Evolutionary conservation across 768 basidiomycete species (phyloP).

Genomic region (Rickenella mellea): DNA sequence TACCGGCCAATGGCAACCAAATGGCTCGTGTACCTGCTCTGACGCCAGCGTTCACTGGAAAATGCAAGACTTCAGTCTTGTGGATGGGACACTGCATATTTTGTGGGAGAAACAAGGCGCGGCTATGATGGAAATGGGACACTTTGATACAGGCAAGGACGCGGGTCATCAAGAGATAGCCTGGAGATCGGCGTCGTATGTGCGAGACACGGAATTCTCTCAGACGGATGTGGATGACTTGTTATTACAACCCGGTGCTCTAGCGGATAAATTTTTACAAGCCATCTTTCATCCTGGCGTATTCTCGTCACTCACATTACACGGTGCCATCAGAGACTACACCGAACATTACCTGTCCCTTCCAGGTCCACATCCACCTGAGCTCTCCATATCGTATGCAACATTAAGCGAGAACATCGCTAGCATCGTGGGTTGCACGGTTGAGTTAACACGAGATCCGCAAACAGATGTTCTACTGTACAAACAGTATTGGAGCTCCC

Average conservation of each 20-base stretch:
- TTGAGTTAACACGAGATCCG: constrained; percentile 60
- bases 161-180: constrained; percentile 13
- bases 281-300: constrained; percentile 81
- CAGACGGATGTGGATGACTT: constrained; percentile 85
- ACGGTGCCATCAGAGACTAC: constrained; percentile 78
- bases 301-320: constrained; percentile 77
- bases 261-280: constrained; percentile 72
- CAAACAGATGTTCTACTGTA: constrained; percentile 75
- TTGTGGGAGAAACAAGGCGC: constrained; percentile 79
- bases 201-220: constrained; percentile 67
- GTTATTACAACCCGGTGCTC: constrained; percentile 57
- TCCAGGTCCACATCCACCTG: constrained; percentile 45
- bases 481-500: constrained; percentile 70
- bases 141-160: constrained; percentile 20
- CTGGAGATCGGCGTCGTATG: constrained; percentile 53
- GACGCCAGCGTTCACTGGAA: constrained; percentile 53
- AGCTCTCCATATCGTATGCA: constrained; percentile 52
- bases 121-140: constrained; percentile 52
- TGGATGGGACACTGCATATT: constrained; percentile 45
- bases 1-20: constrained; percentile 49
- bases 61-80: constrained; percentile 67
- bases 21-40: constrained; percentile 53
- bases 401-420: constrained; percentile 69
- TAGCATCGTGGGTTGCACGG: constrained; percentile 79
- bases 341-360: constrained; percentile 59